Evolutionary conservation across 768 basidiomycete species (phyloP), one percentile per base, ranked within the genome.

Genomic region (Mycena pura): DNA sequence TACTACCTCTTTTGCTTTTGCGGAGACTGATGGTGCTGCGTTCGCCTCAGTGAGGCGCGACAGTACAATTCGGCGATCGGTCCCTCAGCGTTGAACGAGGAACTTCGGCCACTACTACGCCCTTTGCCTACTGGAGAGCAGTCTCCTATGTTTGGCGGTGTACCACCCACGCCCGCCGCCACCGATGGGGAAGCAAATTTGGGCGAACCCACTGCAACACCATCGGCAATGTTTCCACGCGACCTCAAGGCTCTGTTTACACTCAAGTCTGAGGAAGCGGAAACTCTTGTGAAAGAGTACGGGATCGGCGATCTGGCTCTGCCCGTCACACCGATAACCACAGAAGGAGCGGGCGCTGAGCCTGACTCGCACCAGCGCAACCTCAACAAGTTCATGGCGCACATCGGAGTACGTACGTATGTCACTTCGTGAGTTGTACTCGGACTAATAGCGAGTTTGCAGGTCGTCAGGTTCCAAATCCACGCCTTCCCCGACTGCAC

Each of bases 31-130:
- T 19, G 13, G n/a, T n/a, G n/a, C n/a, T n/a, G n/a, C n/a, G n/a
- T n/a, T n/a, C n/a, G 9, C 39, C 28, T 19, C 61, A 84, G 82
- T 6, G 81, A 86, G 70, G 81, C 83, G 11, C 77, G 83, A 29
- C 75, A 78, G 41, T 72, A 76, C 58, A 81, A 82, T 68, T 68
- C 74, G 11, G 70, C 74, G 21, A 67, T 84, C 63, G 62, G 75
- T 57, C 70, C 76, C 5, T 71, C 75, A 47, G 72, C 77, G 22
- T 72, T 77, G 40, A 66, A 71, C n/a, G 80, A 78, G 17, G 80
- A 80, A 11, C 73, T 86, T 27, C 76, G 80, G 21, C 83, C 84
- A 17, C 79, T 86, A 4, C 72, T 86, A 15, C 80, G 84, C 0
- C 84, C 85, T 1, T 72, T 82, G 19, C 80, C 80, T 2, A 81